Conservation (phyloP, 2,329 filamentous ascomycete genomes). For the Diaporthe batatas region DNA sequence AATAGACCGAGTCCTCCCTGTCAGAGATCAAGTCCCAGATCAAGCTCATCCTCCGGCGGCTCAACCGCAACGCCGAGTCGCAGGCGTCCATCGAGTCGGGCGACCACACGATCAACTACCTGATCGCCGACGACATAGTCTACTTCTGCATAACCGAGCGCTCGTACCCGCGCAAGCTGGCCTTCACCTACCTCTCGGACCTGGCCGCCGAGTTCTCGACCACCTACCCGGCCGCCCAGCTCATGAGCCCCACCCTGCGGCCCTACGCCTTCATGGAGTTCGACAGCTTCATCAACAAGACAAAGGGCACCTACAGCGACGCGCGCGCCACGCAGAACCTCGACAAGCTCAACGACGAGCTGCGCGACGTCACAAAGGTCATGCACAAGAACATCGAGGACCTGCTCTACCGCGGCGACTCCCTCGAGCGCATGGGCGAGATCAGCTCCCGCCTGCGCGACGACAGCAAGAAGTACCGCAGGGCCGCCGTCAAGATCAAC, state of each 20-base stretch:
- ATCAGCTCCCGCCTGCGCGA: slow-evolving; percentile 88
- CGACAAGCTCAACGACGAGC: slow-evolving; percentile 94
- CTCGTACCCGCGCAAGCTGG: slow-evolving; percentile 96
- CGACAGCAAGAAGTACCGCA: slow-evolving; percentile 93
- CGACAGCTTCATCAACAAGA: slow-evolving; percentile 94
- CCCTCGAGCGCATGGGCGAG: slow-evolving; percentile 96
- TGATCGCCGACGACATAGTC: slow-evolving; percentile 85
- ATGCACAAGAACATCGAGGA: slow-evolving; percentile 99
- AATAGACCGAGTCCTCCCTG: slow-evolving; percentile 78
- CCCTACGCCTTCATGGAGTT: slow-evolving; percentile 99
- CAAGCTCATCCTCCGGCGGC: slow-evolving; percentile 88
- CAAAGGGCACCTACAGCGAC: slow-evolving; percentile 94
- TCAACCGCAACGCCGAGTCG: slow-evolving; percentile 89
- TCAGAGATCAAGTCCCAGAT: slow-evolving; percentile 90
- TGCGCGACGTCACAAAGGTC: slow-evolving; percentile 97
- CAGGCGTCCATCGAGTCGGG: slow-evolving; percentile 94
- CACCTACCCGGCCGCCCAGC: slow-evolving; percentile 81
- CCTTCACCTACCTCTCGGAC: slow-evolving; percentile 97
- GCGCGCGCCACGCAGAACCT: slow-evolving; percentile 91
- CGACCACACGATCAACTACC: slow-evolving; percentile 86
- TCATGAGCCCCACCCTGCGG: slow-evolving; percentile 80
- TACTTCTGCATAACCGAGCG: slow-evolving; percentile 95
- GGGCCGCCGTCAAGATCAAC: slow-evolving; percentile 94
- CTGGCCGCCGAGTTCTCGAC: slow-evolving; percentile 90
- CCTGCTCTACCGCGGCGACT: slow-evolving; percentile 93